phyloP scores from a whole-genome alignment of 805 yeast genomes.

The Myxozyma lipomycoides region DNA sequence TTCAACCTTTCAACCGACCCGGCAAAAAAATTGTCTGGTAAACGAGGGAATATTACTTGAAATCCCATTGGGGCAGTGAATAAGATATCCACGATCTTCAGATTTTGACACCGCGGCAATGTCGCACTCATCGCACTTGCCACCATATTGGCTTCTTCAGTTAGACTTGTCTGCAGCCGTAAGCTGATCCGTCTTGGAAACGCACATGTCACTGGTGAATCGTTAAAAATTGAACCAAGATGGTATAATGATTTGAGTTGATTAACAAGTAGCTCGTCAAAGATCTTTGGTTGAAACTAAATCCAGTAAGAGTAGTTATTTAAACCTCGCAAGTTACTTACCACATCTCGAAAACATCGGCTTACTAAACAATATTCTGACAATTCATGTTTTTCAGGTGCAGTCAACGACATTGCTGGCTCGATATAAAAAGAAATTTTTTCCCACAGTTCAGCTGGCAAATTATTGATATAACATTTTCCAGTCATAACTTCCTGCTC shows the following conservation, averaged over 20 bases:
- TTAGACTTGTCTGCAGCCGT: conserved; percentile 20
- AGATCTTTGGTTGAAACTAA: conserved; percentile 22
- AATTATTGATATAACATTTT: not conserved
- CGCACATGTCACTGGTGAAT: conserved; percentile 3
- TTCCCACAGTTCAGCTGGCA: conserved; percentile 2
- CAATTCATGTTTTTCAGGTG: conserved; percentile 9
- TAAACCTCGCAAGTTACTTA: not conserved
- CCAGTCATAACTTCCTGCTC: not conserved
- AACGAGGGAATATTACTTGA: conserved; percentile 19
- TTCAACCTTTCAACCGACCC: too few species aligned
- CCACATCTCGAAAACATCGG: conserved; percentile 16
- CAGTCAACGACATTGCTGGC: conserved; percentile 7
- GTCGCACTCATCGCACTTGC: conserved; percentile 16
- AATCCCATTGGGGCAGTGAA: conserved; percentile 25
- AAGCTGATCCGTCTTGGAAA: conserved; percentile 7
- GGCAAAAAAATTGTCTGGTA: conserved; percentile 9
- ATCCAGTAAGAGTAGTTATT: not conserved
- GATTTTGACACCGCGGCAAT: conserved; percentile 10
- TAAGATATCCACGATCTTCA: conserved; percentile 6
- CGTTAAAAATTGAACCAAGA: conserved; percentile 9
- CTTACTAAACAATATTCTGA: conserved; percentile 11
- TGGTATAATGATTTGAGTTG: conserved; percentile 13
- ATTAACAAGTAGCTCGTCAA: conserved; percentile 11
- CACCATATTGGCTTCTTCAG: conserved; percentile 28
- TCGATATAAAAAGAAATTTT: conserved; percentile 11